Conservation (phyloP, 768 basidiomycete genomes). For the Tremella fuciformis region DNA sequence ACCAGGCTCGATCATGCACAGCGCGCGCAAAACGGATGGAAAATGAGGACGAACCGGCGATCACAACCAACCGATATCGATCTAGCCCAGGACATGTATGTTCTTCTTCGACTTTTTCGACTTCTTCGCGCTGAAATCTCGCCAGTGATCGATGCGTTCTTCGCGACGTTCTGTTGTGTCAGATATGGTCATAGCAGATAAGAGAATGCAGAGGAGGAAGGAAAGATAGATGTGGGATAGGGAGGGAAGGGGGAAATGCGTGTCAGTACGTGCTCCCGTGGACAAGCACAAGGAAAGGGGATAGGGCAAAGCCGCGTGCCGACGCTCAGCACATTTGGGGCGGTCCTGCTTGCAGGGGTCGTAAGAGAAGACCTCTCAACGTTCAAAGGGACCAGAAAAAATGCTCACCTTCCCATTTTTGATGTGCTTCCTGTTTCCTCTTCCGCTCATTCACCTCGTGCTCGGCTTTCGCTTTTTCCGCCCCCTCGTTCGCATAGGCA, state of each 20-base stretch:
- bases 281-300: not conserved
- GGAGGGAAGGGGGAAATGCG: slow-evolving; percentile 10
- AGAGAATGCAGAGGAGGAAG: slow-evolving; percentile 9
- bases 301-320: not conserved
- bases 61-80: not conserved
- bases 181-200: slow-evolving; percentile 1
- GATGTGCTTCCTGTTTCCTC: slow-evolving; percentile 47
- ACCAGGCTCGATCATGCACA: slow-evolving; percentile 2
- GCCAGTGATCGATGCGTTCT: slow-evolving; percentile 47
- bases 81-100: slow-evolving; percentile 44
- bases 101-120: slow-evolving; percentile 49
- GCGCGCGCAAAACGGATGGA: slow-evolving; percentile 2
- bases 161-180: slow-evolving; percentile 39
- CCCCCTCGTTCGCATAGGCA: slow-evolving; percentile 50
- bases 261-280: slow-evolving; percentile 14
- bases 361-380: slow-evolving; percentile 16
- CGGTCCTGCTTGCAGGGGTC: slow-evolving; percentile 5
- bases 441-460: slow-evolving; percentile 42
- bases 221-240: slow-evolving; percentile 2
- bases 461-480: slow-evolving; percentile 48
- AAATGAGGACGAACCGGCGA: not conserved
- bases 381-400: not conserved
- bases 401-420: slow-evolving; percentile 49
- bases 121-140: slow-evolving; percentile 39
- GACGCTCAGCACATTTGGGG: not conserved